Evolutionary conservation across 2,329 filamentous ascomycete species (phyloP).

Genomic region (Davidsoniella neocaledoniae): DNA sequence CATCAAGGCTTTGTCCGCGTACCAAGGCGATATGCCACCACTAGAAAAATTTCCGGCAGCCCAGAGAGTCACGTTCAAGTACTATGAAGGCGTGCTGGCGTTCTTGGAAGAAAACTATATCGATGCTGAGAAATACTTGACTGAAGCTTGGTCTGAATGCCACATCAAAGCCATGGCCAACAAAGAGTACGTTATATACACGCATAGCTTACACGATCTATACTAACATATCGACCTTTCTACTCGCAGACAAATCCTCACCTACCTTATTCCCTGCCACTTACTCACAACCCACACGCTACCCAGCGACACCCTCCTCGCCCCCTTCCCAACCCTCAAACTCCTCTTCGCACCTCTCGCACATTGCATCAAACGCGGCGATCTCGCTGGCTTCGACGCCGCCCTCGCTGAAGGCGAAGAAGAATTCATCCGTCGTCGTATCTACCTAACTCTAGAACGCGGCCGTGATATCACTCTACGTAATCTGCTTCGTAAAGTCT

Average conservation of each 20-base stretch:
- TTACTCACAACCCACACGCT: conserved; percentile 77
- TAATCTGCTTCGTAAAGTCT: conserved; percentile 85
- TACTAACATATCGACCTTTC: not conserved
- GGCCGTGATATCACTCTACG: conserved; percentile 82
- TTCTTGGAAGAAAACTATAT: conserved; percentile 91
- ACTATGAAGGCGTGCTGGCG: conserved; percentile 83
- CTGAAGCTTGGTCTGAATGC: conserved; percentile 68
- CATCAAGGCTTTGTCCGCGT: conserved; percentile 64
- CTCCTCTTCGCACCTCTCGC: conserved; percentile 63
- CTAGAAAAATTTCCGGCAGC: conserved; percentile 69
- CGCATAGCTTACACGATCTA: conserved; percentile 14
- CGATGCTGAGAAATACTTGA: conserved; percentile 66
- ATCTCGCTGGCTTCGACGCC: conserved; percentile 68
- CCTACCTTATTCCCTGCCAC: conserved; percentile 85
- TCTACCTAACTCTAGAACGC: conserved; percentile 87
- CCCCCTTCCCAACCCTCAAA: conserved; percentile 60
- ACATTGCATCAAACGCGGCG: conserved; percentile 62
- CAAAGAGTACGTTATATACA: conserved; percentile 46
- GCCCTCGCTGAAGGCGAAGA: conserved; percentile 69
- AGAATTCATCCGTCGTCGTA: conserved; percentile 83
- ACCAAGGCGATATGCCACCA: conserved; percentile 61
- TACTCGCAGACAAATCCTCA: conserved; percentile 48
- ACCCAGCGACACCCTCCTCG: conserved; percentile 54
- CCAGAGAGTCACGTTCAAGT: conserved; percentile 89
- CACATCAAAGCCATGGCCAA: conserved; percentile 57